These are phyloP conservation scores for Globisporangium polare DNA, from an alignment of 352 stramenopile species.

Conservation along the genomic window DNA sequence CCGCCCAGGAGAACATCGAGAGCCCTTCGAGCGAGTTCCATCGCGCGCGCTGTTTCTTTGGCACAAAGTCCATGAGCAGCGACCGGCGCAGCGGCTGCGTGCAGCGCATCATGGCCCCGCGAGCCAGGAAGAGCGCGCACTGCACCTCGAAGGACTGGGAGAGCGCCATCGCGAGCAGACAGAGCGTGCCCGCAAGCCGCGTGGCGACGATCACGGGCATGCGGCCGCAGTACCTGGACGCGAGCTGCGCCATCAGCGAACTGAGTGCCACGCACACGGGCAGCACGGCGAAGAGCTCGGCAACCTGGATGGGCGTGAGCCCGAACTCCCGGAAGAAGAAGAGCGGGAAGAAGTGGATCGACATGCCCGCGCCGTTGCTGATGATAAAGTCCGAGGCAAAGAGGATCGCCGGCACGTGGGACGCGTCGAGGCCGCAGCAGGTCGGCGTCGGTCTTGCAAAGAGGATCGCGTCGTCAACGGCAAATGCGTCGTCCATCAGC, in stretches of 20 bases:
- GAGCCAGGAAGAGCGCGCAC: conserved; percentile 46
- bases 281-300: conserved; percentile 50
- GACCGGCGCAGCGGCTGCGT: conserved; percentile 58
- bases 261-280: conserved; percentile 40
- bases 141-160: conserved; percentile 25
- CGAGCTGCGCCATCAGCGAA: conserved; percentile 40
- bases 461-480: conserved; percentile 13
- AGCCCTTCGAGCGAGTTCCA: conserved; percentile 75
- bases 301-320: conserved; percentile 48
- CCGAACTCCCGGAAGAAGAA: conserved; percentile 62
- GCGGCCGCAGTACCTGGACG: conserved; percentile 28
- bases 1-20: conserved; percentile 53
- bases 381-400: conserved; percentile 69
- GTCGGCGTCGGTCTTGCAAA: conserved; percentile 8
- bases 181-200: conserved; percentile 32
- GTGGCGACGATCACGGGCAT: conserved; percentile 60
- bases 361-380: conserved; percentile 58
- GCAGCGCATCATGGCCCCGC: conserved; percentile 55
- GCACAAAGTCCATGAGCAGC: conserved; percentile 77
- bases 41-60: conserved; percentile 44
- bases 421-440: conserved; percentile 30
- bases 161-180: conserved; percentile 45
- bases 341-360: conserved; percentile 55
- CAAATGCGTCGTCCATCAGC: conserved; percentile 16
- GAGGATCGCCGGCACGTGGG: conserved; percentile 57